phyloP scores from a whole-genome alignment of 2,329 filamentous ascomycete species.

The Boeremia lycopersici region DNA sequence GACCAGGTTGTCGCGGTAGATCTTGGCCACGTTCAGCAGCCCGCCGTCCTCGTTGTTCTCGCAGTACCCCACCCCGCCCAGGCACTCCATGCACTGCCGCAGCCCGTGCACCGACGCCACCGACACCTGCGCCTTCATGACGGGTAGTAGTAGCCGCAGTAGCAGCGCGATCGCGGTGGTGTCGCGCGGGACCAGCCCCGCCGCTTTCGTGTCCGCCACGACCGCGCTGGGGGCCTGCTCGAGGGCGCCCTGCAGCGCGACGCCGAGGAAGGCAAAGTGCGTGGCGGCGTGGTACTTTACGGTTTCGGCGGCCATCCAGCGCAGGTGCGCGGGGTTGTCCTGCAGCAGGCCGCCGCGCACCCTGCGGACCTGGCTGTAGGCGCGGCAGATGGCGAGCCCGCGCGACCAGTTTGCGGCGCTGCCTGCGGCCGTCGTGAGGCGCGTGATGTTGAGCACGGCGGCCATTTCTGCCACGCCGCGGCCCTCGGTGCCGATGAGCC shows the following conservation, averaged over 20 bases:
- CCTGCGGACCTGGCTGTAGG: constrained; percentile 63
- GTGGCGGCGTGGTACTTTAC: constrained; percentile 63
- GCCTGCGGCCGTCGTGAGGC: constrained; percentile 62
- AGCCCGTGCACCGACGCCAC: constrained; percentile 53
- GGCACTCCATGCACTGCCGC: constrained; percentile 64
- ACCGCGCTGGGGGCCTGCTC: constrained; percentile 52
- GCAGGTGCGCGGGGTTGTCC: constrained; percentile 63
- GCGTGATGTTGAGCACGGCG: constrained; percentile 70
- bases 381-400: constrained; percentile 62
- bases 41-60: constrained; percentile 64
- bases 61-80: constrained; percentile 71
- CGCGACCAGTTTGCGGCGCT: constrained; percentile 62
- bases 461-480: constrained; percentile 71
- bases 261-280: constrained; percentile 61
- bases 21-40: constrained; percentile 66
- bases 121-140: constrained; percentile 34
- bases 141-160: constrained; percentile 33
- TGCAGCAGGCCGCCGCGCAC: constrained; percentile 56
- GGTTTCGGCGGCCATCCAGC: constrained; percentile 62
- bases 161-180: constrained; percentile 20
- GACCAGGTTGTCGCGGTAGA: constrained; percentile 69
- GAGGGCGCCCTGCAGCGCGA: constrained; percentile 60
- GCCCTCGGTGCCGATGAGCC: constrained; percentile 70
- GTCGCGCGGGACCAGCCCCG: constrained; percentile 29
- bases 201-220: constrained; percentile 26